Percentiles rank a stretch among this genome's conserved stretches.
Evolutionary conservation across 2,329 filamentous ascomycete genomes (phyloP).

Genomic region (Pestalotiopsis sp.): DNA sequence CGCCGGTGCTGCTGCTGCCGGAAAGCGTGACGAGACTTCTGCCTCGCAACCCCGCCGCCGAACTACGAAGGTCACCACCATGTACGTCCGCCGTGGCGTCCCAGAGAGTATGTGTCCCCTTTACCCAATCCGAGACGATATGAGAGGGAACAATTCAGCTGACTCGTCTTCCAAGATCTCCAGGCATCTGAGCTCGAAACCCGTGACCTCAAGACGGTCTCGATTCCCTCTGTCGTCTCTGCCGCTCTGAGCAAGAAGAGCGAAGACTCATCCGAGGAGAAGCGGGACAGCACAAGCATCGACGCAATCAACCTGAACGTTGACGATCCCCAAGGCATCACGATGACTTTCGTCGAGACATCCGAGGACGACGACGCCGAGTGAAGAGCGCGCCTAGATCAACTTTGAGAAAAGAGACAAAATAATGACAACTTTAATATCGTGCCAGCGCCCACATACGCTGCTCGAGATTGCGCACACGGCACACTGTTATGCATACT

Average conservation of each 20-base stretch:
- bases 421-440: conserved; percentile 8
- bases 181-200: conserved; percentile 27
- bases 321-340: conserved; percentile 43
- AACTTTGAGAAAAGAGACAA: not conserved
- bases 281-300: conserved; percentile 30
- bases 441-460: not conserved
- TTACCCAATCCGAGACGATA: not conserved
- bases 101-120: conserved; percentile 38
- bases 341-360: conserved; percentile 48
- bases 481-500: not conserved
- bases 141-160: conserved; percentile 15
- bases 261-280: conserved; percentile 15
- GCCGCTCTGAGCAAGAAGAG: conserved; percentile 15
- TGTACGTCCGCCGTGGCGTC: conserved; percentile 47
- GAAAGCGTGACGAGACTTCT: conserved; percentile 24
- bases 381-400: not conserved
- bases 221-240: conserved; percentile 21
- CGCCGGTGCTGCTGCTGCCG: conserved; percentile 14
- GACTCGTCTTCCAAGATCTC: conserved; percentile 25
- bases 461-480: not conserved
- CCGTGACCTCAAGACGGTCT: conserved; percentile 20
- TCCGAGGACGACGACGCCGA: conserved; percentile 30
- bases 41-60: conserved; percentile 34
- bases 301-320: conserved; percentile 48
- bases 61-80: conserved; percentile 44